Evolutionary conservation across 2,329 filamentous ascomycete species (phyloP), one percentile per base, ranked within the genome.

Genomic region (Fusarium equiseti): DNA sequence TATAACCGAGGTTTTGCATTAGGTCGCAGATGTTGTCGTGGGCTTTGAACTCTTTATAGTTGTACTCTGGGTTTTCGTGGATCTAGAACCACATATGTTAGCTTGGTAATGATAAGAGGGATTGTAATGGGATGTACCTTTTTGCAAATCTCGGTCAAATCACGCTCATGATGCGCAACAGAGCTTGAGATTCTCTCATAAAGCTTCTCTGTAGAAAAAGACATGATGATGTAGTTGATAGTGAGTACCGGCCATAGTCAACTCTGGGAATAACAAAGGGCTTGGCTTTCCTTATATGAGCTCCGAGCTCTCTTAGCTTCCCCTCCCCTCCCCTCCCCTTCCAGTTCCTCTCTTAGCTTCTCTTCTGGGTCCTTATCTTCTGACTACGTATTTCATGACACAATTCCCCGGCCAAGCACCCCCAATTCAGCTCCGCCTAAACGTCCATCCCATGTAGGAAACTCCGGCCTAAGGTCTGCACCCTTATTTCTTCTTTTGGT

Each of bases 101-200:
- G 20, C 6, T 6, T 0, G 42, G 4, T 7, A 12, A 10, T 24
- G 22, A 52, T n/a, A 52, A 27, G 8, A 7, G 3, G 3, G 4
- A 20, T 10, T 9, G 0, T 1, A 3, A n/a, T 8, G 9, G 8
- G 5, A 20, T 8, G 12, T 60, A 72, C 72, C 57, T 65, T 63
- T 52, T 66, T 63, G 20, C 64, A 73, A 2, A 74, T 68, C 2
- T 40, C 51, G 7, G 67, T 49, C 55, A 74, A 58, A 20, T 68
- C 70, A 0, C 59, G 22, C 18, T 57, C 31, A 61, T 74, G 72
- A 4, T 31, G 52, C 31, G 51, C 11, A 11, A 74, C 49, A 8
- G 70, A 67, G 15, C 56, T 12, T n/a, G 70, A 70, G 24, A 74
- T 68, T 0, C 8, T 55, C 10, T 60, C 18, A n/a, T 71, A 35